phyloP scores from a whole-genome alignment of 2,329 filamentous ascomycete species.

The Pseudocercospora cruenta region DNA sequence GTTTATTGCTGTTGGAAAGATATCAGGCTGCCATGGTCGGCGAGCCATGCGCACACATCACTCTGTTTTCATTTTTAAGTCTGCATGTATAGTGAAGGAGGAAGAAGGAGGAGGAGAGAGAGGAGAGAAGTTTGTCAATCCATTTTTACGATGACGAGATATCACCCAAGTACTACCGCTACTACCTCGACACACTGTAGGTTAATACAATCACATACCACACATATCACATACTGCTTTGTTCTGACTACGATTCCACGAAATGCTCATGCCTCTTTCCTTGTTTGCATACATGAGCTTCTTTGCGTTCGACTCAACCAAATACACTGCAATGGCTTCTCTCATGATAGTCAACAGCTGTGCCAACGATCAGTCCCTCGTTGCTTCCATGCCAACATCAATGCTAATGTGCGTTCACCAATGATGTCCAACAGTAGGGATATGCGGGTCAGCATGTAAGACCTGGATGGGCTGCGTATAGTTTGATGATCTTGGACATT shows the following conservation, averaged over 20 bases:
- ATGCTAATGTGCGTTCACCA: too few species aligned
- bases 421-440: background rate
- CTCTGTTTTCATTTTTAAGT: constrained; percentile 10
- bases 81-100: background rate
- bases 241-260: background rate
- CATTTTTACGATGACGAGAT: constrained; percentile 9
- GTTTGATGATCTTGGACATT: background rate
- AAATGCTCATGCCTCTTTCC: background rate
- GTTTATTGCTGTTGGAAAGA: constrained; percentile 16
- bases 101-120: background rate
- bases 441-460: background rate
- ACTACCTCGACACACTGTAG: constrained; percentile 18
- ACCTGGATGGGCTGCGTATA: background rate
- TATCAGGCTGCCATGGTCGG: constrained; percentile 11
- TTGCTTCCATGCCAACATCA: too few species aligned
- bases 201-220: constrained; percentile 18
- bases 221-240: constrained; percentile 9
- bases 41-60: constrained; percentile 12
- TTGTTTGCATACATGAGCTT: background rate
- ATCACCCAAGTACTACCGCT: constrained; percentile 16
- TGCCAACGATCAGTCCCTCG: too few species aligned
- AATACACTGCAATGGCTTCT: too few species aligned
- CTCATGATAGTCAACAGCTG: too few species aligned
- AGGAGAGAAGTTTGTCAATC: constrained; percentile 7
- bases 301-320: too few species aligned